Conservation (phyloP, 768 basidiomycete species). For the Sarcodon aspratus region DNA sequence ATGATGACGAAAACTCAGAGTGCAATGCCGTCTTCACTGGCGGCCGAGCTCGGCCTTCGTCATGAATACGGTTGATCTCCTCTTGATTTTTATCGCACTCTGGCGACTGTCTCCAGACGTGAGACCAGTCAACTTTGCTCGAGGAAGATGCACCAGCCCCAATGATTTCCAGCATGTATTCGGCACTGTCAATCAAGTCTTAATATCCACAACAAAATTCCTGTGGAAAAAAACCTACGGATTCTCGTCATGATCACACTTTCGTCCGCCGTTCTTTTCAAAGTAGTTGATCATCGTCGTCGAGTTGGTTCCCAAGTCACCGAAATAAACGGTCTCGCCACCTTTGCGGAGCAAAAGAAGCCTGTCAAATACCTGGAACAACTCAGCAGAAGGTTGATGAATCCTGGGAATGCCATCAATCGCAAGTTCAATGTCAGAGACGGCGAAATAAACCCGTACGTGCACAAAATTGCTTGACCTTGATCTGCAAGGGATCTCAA, state of each 20-base stretch:
- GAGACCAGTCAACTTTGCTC: slow-evolving; percentile 35
- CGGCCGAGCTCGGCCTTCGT: slow-evolving; percentile 19
- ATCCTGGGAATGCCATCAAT: slow-evolving; percentile 9
- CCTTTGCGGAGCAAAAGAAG: slow-evolving; percentile 69
- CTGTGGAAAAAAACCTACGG: slow-evolving; percentile 27
- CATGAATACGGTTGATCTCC: slow-evolving; percentile 33
- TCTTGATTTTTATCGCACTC: slow-evolving; percentile 25
- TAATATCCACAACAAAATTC: background rate
- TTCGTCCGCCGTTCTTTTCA: slow-evolving; percentile 50
- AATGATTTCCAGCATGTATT: slow-evolving; percentile 40
- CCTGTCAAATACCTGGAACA: slow-evolving; percentile 78
- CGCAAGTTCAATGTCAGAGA: background rate
- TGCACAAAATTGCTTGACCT: slow-evolving; percentile 89
- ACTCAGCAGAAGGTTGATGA: slow-evolving; percentile 68
- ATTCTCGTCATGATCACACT: slow-evolving; percentile 59
- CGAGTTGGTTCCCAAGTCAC: slow-evolving; percentile 56
- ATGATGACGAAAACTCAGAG: slow-evolving; percentile 38
- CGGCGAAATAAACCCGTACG: slow-evolving; percentile 27
- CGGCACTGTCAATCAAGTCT: slow-evolving; percentile 20
- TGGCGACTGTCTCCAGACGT: slow-evolving; percentile 32
- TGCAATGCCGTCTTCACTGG: slow-evolving; percentile 13
- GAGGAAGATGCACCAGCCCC: slow-evolving; percentile 43
- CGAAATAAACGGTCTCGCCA: slow-evolving; percentile 58
- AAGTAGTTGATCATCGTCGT: slow-evolving; percentile 66
- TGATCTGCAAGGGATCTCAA: slow-evolving; percentile 64